Conservation (phyloP, 345 rosid species). For the Orychophragmus violaceus region DNA sequence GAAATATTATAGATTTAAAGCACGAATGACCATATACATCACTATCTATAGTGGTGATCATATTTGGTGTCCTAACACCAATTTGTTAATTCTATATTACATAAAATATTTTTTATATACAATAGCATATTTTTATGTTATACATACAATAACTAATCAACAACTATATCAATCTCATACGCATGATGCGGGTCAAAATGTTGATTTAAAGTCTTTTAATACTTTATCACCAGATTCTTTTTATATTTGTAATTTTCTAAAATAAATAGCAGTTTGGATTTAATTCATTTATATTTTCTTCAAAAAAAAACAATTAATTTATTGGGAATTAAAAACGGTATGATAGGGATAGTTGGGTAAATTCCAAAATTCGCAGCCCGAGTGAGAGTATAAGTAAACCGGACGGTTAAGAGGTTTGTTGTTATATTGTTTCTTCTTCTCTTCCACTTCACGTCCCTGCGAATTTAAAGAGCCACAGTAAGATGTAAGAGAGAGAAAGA, state of each 20-base stretch:
- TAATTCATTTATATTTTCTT: not conserved
- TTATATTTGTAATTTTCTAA: not conserved
- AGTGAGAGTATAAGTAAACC: not conserved
- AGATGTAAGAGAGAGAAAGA: not conserved
- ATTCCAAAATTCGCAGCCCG: not conserved
- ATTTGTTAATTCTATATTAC: not conserved
- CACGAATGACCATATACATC: slow-evolving; percentile 5
- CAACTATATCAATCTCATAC: not conserved
- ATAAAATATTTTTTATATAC: not conserved
- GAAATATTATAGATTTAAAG: slow-evolving; percentile 1
- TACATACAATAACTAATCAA: not conserved
- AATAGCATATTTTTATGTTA: not conserved
- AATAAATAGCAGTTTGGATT: not conserved
- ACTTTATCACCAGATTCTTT: not conserved
- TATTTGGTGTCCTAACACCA: slow-evolving; percentile 13
- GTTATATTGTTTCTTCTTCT: slow-evolving; percentile 15
- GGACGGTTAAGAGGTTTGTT: slow-evolving; percentile 26
- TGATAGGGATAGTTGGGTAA: slow-evolving; percentile 25
- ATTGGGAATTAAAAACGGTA: slow-evolving; percentile 3
- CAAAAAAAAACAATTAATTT: not conserved
- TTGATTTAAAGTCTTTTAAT: not conserved
- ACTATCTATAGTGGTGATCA: slow-evolving; percentile 1
- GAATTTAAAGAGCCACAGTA: not conserved
- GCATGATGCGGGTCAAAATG: not conserved
- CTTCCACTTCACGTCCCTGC: slow-evolving; percentile 4